Evolutionary conservation across 192 early-diverging fungal genomes (phyloP), one percentile per base, ranked within the genome.

Genomic region (Lobosporangium transversale): DNA sequence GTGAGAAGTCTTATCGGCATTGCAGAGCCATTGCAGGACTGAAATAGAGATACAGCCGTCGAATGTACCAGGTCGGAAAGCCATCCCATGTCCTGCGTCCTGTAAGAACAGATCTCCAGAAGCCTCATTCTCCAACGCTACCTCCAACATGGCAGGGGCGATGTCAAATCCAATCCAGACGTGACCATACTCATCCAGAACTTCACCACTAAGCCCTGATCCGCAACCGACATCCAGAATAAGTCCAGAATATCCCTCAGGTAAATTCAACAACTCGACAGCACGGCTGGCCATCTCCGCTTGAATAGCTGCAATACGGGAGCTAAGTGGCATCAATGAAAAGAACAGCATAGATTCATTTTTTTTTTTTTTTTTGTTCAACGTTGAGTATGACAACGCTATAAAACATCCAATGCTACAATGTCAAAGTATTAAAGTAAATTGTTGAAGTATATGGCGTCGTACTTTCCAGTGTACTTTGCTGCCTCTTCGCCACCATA

Each of bases 21-120:
- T 99, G 73, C 96, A 99, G 27, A 99, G 89, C 97, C 96, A 99
- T 80, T 99, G 97, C 30, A 99, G 70, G 5, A 97, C 96, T 0
- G 97, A 99, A 40, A 99, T 89, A 69, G 91, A 94, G 51, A 50
- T 66, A 31, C 56, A 68, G 26, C 95, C 97, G 64, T 99, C 97
- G 84, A 99, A 99, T 32, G 93, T 92, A 54, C 97, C 97, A 3
- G 97, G 95, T 6, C 97, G 87, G 80, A 93, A 99, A 11, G 87
- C 91, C 75, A 99, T 78, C 14, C 96, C 97, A 57, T 97, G 94
- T 8, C 97, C 96, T 71, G 95, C 94, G 78, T 99, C 97, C 63
- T 97, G 94, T 31, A 97, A 79, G 49, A 98, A 94, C 63, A 99
- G 81, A 81, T 99, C 97, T 8, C 97, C 97, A 53, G 97, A 92